Conservation (phyloP, 345 rosid species). For the Pistacia vera region DNA sequence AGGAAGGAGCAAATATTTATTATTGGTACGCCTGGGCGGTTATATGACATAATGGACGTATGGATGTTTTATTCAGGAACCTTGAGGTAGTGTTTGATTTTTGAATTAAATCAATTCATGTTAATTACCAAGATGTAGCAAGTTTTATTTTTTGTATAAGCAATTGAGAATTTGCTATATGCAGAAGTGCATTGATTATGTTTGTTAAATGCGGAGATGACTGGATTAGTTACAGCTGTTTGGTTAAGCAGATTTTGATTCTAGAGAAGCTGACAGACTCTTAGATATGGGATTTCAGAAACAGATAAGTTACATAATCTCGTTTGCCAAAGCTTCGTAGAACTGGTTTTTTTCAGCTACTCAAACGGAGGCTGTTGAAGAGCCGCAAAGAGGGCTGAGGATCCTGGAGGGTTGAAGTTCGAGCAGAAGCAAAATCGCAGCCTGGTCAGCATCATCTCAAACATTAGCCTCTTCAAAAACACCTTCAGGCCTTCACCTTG, state of each 20-base stretch:
- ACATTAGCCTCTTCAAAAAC: constrained; percentile 61
- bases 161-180: background rate
- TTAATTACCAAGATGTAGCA: background rate
- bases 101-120: background rate
- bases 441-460: constrained; percentile 39
- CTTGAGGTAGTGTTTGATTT: constrained; percentile 75
- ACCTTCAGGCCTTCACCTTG: constrained; percentile 85
- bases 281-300: constrained; percentile 94
- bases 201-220: background rate
- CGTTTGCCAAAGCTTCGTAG: constrained; percentile 91
- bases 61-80: constrained; percentile 63
- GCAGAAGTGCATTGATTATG: background rate
- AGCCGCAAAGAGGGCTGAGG: constrained; percentile 80
- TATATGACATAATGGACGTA: constrained; percentile 79
- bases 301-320: constrained; percentile 71
- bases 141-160: background rate
- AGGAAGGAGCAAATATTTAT: constrained; percentile 78
- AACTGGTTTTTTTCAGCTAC: constrained; percentile 98
- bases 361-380: constrained; percentile 92
- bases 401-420: constrained; percentile 90
- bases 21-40: constrained; percentile 95
- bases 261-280: constrained; percentile 97
- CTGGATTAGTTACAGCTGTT: background rate
- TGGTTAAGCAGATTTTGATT: constrained; percentile 67
- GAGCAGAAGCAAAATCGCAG: constrained; percentile 57